Evolutionary conservation across 2,329 filamentous ascomycete genomes (phyloP).

Genomic region (Cladosporium austrohemisphaericum): DNA sequence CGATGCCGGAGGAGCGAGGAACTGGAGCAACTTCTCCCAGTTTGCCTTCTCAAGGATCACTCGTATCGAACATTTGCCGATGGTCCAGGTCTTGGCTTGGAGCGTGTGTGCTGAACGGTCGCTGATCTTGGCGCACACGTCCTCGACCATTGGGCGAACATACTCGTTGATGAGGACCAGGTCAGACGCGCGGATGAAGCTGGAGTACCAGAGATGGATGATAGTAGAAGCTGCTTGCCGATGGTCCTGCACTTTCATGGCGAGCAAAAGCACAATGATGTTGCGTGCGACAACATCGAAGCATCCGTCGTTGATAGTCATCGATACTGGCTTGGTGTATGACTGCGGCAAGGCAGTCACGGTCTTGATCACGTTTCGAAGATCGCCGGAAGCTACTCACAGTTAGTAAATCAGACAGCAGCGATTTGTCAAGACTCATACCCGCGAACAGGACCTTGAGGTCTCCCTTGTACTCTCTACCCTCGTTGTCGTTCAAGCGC

Average conservation of each 20-base stretch:
- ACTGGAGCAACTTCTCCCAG: background rate
- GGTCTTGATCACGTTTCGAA: background rate
- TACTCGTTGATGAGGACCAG: background rate
- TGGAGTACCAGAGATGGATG: background rate
- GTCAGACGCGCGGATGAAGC: background rate
- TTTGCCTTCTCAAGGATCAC: background rate
- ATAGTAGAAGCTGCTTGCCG: too few relatives aligned
- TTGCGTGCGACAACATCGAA: background rate
- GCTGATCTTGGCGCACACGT: background rate
- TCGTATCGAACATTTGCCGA: background rate
- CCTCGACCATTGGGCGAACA: background rate
- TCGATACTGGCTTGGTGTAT: background rate
- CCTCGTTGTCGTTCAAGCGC: slow-evolving; percentile 32
- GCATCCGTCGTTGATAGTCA: background rate
- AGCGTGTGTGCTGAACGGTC: background rate
- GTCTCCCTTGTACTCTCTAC: slow-evolving; percentile 13
- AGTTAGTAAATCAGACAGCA: too few relatives aligned
- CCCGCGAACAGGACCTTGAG: slow-evolving; percentile 36
- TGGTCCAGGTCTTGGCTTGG: background rate
- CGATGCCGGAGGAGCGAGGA: too few relatives aligned
- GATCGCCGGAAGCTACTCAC: background rate
- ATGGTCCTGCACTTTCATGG: background rate
- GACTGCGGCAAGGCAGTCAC: background rate
- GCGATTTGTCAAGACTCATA: too few relatives aligned
- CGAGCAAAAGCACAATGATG: background rate